These are phyloP conservation scores for Pseudogymnoascus sp. DNA, from an alignment of 2,329 filamentous ascomycete genomes.

Conservation along the genomic window DNA sequence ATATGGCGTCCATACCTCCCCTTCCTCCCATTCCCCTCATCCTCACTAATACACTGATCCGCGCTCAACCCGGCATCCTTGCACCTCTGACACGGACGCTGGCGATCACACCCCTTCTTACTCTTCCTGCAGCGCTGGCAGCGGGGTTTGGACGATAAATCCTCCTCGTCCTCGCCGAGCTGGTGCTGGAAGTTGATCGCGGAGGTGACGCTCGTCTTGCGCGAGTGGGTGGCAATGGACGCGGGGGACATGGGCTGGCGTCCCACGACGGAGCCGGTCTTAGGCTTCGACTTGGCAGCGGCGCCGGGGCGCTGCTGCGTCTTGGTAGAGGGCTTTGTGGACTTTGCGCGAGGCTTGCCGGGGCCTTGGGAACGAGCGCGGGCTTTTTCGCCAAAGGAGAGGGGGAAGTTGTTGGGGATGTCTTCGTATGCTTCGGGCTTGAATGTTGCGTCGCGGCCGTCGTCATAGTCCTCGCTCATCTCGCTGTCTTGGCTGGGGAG, in stretches of 20 bases:
- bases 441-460: conserved; percentile 32
- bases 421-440: conserved; percentile 19
- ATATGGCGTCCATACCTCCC: conserved; percentile 76
- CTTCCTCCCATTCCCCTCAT: conserved; percentile 94
- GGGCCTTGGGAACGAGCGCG: conserved; percentile 30
- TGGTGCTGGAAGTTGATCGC: conserved; percentile 55
- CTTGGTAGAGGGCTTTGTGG: conserved; percentile 30
- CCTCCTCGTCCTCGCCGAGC: conserved; percentile 67
- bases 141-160: conserved; percentile 88
- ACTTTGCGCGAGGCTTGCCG: conserved; percentile 38
- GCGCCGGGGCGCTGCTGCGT: conserved; percentile 20
- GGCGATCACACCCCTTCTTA: conserved; percentile 97
- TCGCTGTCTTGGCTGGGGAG: conserved; percentile 48
- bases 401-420: conserved; percentile 16
- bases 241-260: conserved; percentile 52
- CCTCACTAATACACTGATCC: conserved; percentile 93
- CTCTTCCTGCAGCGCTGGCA: conserved; percentile 98
- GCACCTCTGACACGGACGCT: conserved; percentile 90
- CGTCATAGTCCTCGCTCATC: conserved; percentile 48
- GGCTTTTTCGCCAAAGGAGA: conserved; percentile 29
- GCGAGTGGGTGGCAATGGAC: conserved; percentile 61
- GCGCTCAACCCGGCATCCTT: conserved; percentile 89
- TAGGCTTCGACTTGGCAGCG: conserved; percentile 40
- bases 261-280: conserved; percentile 25
- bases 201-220: conserved; percentile 68